Evolutionary conservation across 495 filamentous ascomycete genomes (phyloP), one percentile per base, ranked within the genome.

Genomic region (Penicillium turbatum): DNA sequence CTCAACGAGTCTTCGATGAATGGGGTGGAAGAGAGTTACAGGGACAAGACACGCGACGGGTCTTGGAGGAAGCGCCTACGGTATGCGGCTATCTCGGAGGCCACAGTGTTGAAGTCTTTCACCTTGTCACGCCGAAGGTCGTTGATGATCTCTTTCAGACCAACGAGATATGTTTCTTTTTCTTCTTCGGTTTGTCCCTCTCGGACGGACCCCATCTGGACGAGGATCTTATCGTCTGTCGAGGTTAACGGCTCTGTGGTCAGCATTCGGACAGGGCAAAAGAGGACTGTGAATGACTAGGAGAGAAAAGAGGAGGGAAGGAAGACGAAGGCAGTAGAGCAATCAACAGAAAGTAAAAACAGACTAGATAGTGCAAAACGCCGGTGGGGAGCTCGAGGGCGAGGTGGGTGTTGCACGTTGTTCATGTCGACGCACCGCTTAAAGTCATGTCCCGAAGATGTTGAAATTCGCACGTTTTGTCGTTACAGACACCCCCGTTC

Each of bases 201-300:
- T 45, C 78, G 77, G 48, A 84, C 70, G 29, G 83, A 82, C 55
- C 90, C 90, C 63, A 97, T 82, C 54, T 95, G 82, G 51, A 90
- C 77, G 43, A 96, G 84, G 43, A 96, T 87, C 62, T 86, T 84
- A 67, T 93, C 87, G 81, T 95, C 92, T 96, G 76, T 55, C 67
- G 54, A 66, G 39, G 70, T 74, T 71, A 80, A 74, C 69, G 69
- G 69, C 63, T 66, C 70, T 73, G 72, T 67, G 68, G 85, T 90
- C 78, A 88, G 84, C 72, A 74, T 76, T 70, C 64, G 73, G 65
- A 72, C 69, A 66, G 68, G 65, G 72, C 9, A 58, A 44, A 63
- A 67, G 62, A 53, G 50, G 48, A 9, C 46, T 19, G 55, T 41
- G 21, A 31, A 59, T 21, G 47, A 30, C 19, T 51, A 38, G 42